phyloP scores from a whole-genome alignment of 257 asterid species.

The Misopates orontium region DNA sequence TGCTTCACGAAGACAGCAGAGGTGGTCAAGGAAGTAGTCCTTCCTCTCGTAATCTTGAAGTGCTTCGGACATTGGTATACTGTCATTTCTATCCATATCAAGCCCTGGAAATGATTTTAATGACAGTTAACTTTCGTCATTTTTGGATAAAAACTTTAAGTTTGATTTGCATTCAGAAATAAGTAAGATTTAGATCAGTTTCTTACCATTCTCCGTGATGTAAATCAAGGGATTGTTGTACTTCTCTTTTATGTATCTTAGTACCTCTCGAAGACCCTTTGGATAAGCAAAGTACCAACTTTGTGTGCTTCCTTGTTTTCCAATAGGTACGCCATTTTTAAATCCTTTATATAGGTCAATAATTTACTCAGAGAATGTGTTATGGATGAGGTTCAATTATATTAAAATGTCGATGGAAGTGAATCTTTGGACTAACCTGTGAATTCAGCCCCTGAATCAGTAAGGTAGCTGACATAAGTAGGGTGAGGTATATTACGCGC shows the following conservation, averaged over 20 bases:
- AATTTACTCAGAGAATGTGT: not conserved
- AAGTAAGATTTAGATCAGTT: not conserved
- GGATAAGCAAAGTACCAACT: conserved; percentile 28
- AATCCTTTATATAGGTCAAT: not conserved
- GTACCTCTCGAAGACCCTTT: conserved; percentile 32
- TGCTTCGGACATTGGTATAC: conserved; percentile 27
- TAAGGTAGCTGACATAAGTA: conserved; percentile 11
- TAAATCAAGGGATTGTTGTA: conserved; percentile 45
- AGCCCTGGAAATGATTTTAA: conserved; percentile 27
- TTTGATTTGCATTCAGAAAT: too few species aligned
- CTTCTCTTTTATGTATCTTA: conserved; percentile 29
- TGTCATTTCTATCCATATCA: conserved; percentile 30
- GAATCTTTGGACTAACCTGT: conserved; percentile 15
- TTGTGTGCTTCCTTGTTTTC: conserved; percentile 23
- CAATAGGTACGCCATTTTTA: conserved; percentile 17
- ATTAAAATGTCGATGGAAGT: too few species aligned
- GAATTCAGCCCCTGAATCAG: conserved; percentile 21
- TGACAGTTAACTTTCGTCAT: not conserved
- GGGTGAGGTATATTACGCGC: conserved; percentile 14
- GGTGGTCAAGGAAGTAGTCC: conserved; percentile 33
- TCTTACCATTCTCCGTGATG: conserved; percentile 47
- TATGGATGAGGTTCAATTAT: too few species aligned
- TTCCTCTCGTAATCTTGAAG: conserved; percentile 40
- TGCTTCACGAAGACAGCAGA: conserved; percentile 39
- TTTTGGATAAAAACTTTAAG: too few species aligned